Evolutionary conservation across 2,329 filamentous ascomycete genomes (phyloP), one percentile per base, ranked within the genome.

Genomic region (Colletotrichum noveboracense): DNA sequence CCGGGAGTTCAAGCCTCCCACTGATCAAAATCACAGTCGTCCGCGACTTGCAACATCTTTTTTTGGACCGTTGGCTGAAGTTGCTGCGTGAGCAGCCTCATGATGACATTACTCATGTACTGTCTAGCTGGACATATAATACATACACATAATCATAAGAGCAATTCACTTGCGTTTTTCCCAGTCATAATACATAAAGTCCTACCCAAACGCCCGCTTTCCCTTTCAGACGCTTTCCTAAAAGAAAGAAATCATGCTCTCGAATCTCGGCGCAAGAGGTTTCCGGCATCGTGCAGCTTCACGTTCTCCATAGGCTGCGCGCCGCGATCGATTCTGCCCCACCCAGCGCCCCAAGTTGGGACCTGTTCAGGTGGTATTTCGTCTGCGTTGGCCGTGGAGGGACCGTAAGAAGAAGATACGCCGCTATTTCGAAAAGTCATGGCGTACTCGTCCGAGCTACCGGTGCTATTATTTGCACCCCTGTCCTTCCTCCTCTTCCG

Each of bases 221-320:
- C n/a, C 43, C 10, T 13, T 52, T 52, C 43, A 52, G n/a, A 7
- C 43, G 43, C 43, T 52, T 71, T 30, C 58, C 68, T 52, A 8
- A 36, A 26, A 71, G 30, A 36, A 70, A 64, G 16, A 32, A 62
- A 8, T 71, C 58, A 65, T 30, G 38, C 30, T 18, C 60, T 52
- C 30, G 73, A 73, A 26, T 75, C 73, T n/a, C 73, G n/a, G n/a
- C 64, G 70, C 34, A 82, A 65, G 12, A 85, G 72, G 73, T 80
- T 82, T 24, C 83, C 83, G 5, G 85, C 83, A 66, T 85, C 83
- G 36, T 83, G 83, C 48, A 85, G 72, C 65, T 83, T 80, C n/a
- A 80, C 77, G 55, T 79, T 78, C 9, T 79, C 76, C 66, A 78
- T 73, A 28, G 78, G 65, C 61, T 74, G 77, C 21, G 78, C 79